phyloP scores from a whole-genome alignment of 257 asterid species.

The Capsicum chinense region DNA sequence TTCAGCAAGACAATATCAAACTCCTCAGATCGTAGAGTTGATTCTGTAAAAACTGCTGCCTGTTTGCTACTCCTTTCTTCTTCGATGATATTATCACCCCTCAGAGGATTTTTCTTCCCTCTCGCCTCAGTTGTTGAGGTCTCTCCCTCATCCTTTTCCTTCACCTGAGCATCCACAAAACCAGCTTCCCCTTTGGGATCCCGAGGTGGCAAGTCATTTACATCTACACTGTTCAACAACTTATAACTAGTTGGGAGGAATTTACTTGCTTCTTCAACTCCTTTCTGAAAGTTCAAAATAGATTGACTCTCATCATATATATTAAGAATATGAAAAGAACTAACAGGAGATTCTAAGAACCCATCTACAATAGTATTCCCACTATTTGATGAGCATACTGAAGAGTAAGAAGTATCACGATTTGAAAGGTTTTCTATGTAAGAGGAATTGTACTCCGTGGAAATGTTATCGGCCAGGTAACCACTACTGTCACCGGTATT shows the following conservation, averaged over 20 bases:
- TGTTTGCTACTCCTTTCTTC: conserved; percentile 58
- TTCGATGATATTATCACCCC: conserved; percentile 44
- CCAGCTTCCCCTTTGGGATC: conserved; percentile 27
- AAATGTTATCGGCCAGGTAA: conserved; percentile 31
- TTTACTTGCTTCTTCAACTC: conserved; percentile 61
- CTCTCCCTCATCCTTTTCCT: conserved; percentile 37
- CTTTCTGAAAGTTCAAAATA: conserved; percentile 54
- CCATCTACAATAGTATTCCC: conserved; percentile 46
- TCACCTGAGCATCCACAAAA: conserved; percentile 28
- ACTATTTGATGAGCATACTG: conserved; percentile 46
- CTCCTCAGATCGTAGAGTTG: conserved; percentile 34
- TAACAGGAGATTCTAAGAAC: conserved; percentile 52
- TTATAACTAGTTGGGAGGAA: conserved; percentile 50
- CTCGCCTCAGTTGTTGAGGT: conserved; percentile 35
- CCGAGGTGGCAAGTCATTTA: conserved; percentile 25
- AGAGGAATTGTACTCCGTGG: conserved; percentile 34
- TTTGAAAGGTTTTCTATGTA: conserved; percentile 25
- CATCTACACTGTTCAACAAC: conserved; percentile 33
- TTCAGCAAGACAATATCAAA: conserved; percentile 55
- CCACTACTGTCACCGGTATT: conserved; percentile 33
- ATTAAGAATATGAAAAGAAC: conserved; percentile 50
- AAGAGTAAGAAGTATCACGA: conserved; percentile 31
- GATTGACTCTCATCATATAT: conserved; percentile 46
- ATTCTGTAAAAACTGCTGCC: conserved; percentile 42
- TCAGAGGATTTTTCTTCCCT: conserved; percentile 50